Evolutionary conservation across 1,284 basidiomycete genomes (phyloP).

Genomic region (Ustilago esculenta): DNA sequence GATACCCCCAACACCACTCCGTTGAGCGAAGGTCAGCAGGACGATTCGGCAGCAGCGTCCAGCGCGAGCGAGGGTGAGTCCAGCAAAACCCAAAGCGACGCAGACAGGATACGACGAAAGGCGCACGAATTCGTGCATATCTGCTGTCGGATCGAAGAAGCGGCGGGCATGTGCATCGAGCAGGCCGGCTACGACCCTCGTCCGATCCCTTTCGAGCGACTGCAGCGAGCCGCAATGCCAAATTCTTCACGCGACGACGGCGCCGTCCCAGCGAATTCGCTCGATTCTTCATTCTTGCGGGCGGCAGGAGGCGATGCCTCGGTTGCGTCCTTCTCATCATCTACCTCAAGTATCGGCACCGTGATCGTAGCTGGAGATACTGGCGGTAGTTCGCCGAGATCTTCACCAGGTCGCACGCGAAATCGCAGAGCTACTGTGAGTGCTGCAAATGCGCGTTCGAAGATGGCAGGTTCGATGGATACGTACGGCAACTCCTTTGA

Average conservation of each 20-base stretch:
- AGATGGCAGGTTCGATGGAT: neutral
- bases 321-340: conserved; percentile 9
- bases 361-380: neutral
- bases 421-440: conserved; percentile 35
- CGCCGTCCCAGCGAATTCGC: neutral
- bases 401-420: conserved; percentile 12
- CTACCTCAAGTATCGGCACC: conserved; percentile 16
- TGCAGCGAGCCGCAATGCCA: conserved; percentile 11
- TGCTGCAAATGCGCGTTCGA: conserved; percentile 9
- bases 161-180: conserved; percentile 52
- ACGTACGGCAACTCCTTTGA: neutral
- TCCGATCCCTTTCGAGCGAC: conserved; percentile 33
- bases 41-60: neutral
- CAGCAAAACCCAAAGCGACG: neutral
- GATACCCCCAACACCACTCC: neutral
- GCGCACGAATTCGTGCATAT: conserved; percentile 43
- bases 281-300: neutral
- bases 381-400: conserved; percentile 15
- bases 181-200: conserved; percentile 51
- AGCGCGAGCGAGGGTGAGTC: neutral
- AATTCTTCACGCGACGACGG: neutral
- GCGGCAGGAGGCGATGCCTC: conserved; percentile 1
- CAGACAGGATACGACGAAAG: conserved; percentile 17
- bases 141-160: conserved; percentile 53
- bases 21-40: neutral